Evolutionary conservation across 768 basidiomycete genomes (phyloP).

Genomic region (Chlorophyllum brunneum): DNA sequence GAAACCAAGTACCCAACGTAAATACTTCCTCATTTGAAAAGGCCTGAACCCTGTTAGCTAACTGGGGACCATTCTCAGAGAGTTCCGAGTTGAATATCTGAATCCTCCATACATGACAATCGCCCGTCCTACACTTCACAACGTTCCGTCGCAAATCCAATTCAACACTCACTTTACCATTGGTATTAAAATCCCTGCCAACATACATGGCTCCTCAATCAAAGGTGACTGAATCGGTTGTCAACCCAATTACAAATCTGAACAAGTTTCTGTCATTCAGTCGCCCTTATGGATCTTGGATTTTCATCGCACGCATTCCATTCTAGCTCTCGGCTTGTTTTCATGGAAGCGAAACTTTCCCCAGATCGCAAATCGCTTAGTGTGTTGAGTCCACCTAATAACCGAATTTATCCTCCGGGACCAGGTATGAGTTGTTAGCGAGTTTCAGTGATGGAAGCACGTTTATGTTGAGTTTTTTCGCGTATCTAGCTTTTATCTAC

Average conservation of each 20-base stretch:
- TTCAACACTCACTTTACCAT: slow-evolving; percentile 33
- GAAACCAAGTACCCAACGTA: slow-evolving; percentile 24
- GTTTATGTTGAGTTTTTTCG: background rate
- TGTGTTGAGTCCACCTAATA: slow-evolving; percentile 30
- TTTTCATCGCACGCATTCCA: slow-evolving; percentile 39
- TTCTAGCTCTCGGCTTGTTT: slow-evolving; percentile 33
- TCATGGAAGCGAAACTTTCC: slow-evolving; percentile 30
- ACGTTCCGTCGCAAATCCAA: slow-evolving; percentile 30
- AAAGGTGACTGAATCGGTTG: slow-evolving; percentile 22
- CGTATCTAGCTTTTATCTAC: slow-evolving; percentile 27
- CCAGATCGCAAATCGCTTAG: slow-evolving; percentile 27
- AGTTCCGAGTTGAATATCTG: slow-evolving; percentile 41
- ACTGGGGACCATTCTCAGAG: slow-evolving; percentile 20
- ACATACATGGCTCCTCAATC: slow-evolving; percentile 23
- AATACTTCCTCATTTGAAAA: no score
- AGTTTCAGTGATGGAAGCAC: no score
- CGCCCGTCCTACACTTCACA: slow-evolving; percentile 28
- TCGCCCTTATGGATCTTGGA: slow-evolving; percentile 36
- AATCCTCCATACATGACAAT: slow-evolving; percentile 39
- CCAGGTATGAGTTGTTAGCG: slow-evolving; percentile 23
- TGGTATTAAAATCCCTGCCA: slow-evolving; percentile 25
- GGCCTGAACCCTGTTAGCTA: no score
- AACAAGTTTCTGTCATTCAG: slow-evolving; percentile 17
- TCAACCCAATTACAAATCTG: background rate
- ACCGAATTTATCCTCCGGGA: slow-evolving; percentile 35